Conservation (phyloP, 2,329 filamentous ascomycete genomes). For the Pseudopithomyces maydicus region DNA sequence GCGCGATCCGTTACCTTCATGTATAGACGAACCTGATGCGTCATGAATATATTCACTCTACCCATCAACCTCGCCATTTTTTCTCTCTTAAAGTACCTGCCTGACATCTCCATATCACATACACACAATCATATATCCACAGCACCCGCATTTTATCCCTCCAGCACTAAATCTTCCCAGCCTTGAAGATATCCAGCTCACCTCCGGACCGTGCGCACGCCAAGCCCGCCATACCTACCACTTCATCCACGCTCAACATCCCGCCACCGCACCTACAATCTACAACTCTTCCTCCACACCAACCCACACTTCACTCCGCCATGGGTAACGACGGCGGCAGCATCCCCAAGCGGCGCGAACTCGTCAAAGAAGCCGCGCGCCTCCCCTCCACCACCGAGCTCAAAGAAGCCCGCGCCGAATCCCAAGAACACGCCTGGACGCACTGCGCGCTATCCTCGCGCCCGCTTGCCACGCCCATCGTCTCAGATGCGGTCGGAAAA, state of each 20-base stretch:
- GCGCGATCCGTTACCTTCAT: too few relatives aligned
- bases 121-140: too few relatives aligned
- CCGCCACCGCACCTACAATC: neutral
- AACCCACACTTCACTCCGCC: slow-evolving; percentile 13
- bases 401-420: slow-evolving; percentile 86
- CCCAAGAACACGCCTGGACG: slow-evolving; percentile 83
- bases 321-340: slow-evolving; percentile 99
- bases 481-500: slow-evolving; percentile 81
- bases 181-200: too few relatives aligned
- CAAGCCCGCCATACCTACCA: too few relatives aligned
- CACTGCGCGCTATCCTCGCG: slow-evolving; percentile 85
- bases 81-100: too few relatives aligned
- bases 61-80: too few relatives aligned
- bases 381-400: slow-evolving; percentile 81
- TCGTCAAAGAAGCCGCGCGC: slow-evolving; percentile 91
- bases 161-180: too few relatives aligned
- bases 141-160: too few relatives aligned
- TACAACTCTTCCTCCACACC: neutral
- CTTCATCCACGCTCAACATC: neutral
- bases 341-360: slow-evolving; percentile 92
- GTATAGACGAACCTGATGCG: too few relatives aligned
- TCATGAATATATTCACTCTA: too few relatives aligned
- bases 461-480: slow-evolving; percentile 73
- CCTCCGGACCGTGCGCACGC: too few relatives aligned
- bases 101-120: too few relatives aligned